Evolutionary conservation across 768 basidiomycete genomes (phyloP), one percentile per base, ranked within the genome.

Genomic region (Nidula microcarpa): DNA sequence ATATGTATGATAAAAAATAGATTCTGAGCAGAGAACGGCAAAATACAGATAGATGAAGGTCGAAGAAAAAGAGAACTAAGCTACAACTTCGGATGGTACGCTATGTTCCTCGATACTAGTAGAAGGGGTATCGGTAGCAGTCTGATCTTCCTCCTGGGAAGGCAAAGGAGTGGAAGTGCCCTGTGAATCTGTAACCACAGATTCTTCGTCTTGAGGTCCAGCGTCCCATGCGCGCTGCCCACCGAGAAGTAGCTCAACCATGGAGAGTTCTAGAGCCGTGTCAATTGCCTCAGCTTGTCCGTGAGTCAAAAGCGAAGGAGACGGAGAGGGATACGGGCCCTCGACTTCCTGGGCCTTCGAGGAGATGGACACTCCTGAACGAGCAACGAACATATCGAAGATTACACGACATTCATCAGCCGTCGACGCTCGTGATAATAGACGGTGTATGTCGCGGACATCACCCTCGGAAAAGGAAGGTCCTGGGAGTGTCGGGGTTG

Each of bases 351-450:
- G 65, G 46, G 61, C 62, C 43, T 70, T 63, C 23, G 65, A 55
- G 33, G 73, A 69, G 51, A 56, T 54, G 17, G 68, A 50, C 43
- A 76, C 75, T 14, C 82, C 83, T 50, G 77, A 77, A 57, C 83
- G 84, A 10, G 82, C 77, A 53, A 96, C 73, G 70, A 90, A 88
- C 75, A 92, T 89, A 57, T 91, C 87, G 32, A 93, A 76, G 53
- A 95, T 84, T 43, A 94, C 73, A 49, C 89, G 88, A 64, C 92
- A 94, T 72, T 96, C 94, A 55, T 87, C 84, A 45, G 81, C 88
- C 43, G 78, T 84, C 1, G 87, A 86, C 11, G 93, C 91, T 48
- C 72, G 79, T 7, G 78, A 68, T 14, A 95, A 68, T 53, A 89
- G 73, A 16, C 76, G 75, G 33, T 88, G 84, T 71, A 96, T 79